Evolutionary conservation across 2,329 filamentous ascomycete species (phyloP).

Genomic region (Nannizziopsis barbatae): DNA sequence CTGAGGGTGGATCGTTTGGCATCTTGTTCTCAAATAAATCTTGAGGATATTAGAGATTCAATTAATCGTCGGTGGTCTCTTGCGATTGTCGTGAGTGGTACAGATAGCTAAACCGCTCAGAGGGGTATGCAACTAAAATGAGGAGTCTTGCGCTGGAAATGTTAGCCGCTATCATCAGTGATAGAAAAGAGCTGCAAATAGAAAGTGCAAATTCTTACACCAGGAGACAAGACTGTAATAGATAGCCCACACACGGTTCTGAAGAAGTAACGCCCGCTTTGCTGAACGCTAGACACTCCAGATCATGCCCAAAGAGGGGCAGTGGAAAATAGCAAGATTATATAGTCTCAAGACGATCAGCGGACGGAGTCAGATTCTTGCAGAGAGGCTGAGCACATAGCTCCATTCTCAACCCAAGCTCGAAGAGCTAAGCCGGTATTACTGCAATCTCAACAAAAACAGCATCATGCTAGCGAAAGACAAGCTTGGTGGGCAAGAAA

Average conservation of each 20-base stretch:
- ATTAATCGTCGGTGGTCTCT: too few species aligned
- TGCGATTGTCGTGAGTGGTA: too few species aligned
- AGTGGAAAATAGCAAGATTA: neutral
- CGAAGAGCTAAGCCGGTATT: neutral
- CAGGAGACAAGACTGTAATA: neutral
- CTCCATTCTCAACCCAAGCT: neutral
- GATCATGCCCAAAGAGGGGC: neutral
- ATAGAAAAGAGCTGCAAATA: neutral
- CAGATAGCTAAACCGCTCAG: too few species aligned
- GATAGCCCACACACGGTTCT: too few species aligned
- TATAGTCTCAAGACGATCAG: neutral
- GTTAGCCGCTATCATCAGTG: too few species aligned
- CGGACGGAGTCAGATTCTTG: neutral
- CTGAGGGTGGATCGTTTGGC: conserved; percentile 17
- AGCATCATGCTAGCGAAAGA: too few species aligned
- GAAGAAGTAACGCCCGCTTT: neutral
- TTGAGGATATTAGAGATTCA: neutral
- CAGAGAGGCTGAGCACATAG: neutral
- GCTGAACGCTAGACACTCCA: neutral
- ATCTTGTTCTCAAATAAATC: neutral
- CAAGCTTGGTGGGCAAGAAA: too few species aligned
- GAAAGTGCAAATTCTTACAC: neutral
- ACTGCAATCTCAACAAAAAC: neutral
- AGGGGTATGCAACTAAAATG: too few species aligned
- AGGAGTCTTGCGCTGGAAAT: too few species aligned